These are phyloP conservation scores for Hortaea sp. DNA, from an alignment of 2,329 filamentous ascomycete species.

Conservation along the genomic window DNA sequence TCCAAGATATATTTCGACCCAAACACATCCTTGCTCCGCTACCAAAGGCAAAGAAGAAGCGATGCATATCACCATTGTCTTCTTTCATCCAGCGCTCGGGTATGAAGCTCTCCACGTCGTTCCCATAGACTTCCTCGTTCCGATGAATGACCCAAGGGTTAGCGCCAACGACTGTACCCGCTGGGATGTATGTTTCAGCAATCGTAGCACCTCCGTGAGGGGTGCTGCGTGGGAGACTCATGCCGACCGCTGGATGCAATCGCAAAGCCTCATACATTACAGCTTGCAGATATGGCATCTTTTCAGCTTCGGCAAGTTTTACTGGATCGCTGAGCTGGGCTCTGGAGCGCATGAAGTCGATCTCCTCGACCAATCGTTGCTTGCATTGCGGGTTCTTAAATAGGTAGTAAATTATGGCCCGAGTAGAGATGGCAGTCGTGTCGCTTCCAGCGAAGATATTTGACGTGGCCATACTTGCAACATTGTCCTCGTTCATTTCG, in stretches of 20 bases:
- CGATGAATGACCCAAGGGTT: slow-evolving; percentile 27
- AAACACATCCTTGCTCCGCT: slow-evolving; percentile 20
- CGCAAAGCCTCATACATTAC: slow-evolving; percentile 36
- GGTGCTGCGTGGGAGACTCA: slow-evolving; percentile 29
- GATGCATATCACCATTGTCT: slow-evolving; percentile 14
- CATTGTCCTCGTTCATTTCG: slow-evolving; percentile 26
- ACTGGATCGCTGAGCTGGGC: slow-evolving; percentile 22
- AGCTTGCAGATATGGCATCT: slow-evolving; percentile 33
- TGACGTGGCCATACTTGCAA: slow-evolving; percentile 28
- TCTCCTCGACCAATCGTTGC: slow-evolving; percentile 25
- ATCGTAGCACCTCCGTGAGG: slow-evolving; percentile 29
- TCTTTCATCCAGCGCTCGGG: slow-evolving; percentile 27
- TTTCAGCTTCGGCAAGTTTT: slow-evolving; percentile 22
- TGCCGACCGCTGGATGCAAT: slow-evolving; percentile 33
- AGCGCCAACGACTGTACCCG: slow-evolving; percentile 13
- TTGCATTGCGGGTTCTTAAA: slow-evolving; percentile 24
- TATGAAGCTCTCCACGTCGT: slow-evolving; percentile 24
- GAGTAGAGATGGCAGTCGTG: slow-evolving; percentile 32
- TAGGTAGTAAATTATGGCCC: slow-evolving; percentile 30
- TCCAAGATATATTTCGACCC: slow-evolving; percentile 25
- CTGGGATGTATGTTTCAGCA: slow-evolving; percentile 24
- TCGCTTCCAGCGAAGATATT: slow-evolving; percentile 34
- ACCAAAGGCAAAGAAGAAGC: slow-evolving; percentile 29
- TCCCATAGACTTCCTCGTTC: slow-evolving; percentile 19
- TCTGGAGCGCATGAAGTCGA: slow-evolving; percentile 17